phyloP scores from a whole-genome alignment of 1,284 basidiomycete genomes.

The Cerioporus squamosus region DNA sequence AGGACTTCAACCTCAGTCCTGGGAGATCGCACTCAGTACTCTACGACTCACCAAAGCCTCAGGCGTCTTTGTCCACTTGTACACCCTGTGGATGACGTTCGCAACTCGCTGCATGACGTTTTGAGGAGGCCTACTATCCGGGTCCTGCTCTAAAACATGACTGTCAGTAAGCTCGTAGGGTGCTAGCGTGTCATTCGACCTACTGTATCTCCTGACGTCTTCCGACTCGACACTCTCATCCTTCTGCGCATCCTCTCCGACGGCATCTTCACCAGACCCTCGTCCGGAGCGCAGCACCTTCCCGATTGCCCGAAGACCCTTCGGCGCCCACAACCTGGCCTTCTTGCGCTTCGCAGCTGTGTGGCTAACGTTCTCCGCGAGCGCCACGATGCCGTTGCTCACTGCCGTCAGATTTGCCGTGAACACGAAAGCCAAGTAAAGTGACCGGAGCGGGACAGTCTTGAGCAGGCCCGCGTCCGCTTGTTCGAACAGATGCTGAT shows the following conservation, averaged over 20 bases:
- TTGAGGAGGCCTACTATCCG: conserved; percentile 51
- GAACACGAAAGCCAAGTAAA: conserved; percentile 54
- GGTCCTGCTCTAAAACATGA: conserved; percentile 42
- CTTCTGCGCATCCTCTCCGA: conserved; percentile 41
- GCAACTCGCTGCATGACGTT: conserved; percentile 46
- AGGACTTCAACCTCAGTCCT: not conserved
- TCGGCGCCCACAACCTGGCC: conserved; percentile 56
- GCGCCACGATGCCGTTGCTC: conserved; percentile 46
- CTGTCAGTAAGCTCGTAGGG: no score
- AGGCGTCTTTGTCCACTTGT: conserved; percentile 46
- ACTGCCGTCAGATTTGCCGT: conserved; percentile 47
- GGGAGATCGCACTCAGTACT: not conserved
- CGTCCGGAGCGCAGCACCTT: conserved; percentile 37
- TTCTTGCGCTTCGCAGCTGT: conserved; percentile 43
- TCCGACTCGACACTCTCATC: conserved; percentile 34
- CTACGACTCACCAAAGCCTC: conserved; percentile 46
- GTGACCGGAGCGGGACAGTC: conserved; percentile 40
- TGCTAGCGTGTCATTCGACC: conserved; percentile 19
- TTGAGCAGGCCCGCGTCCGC: conserved; percentile 17
- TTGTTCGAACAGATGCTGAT: conserved; percentile 37
- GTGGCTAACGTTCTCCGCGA: conserved; percentile 48
- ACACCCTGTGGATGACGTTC: conserved; percentile 39
- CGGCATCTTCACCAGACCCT: conserved; percentile 34
- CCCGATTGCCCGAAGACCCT: conserved; percentile 47
- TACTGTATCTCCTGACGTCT: conserved; percentile 39